Percentiles rank a stretch among this genome's conserved stretches.
Evolutionary conservation across 228 moss, liverwort and hornwort genomes (phyloP).

Genomic region (Sphagnum magellanicum): DNA sequence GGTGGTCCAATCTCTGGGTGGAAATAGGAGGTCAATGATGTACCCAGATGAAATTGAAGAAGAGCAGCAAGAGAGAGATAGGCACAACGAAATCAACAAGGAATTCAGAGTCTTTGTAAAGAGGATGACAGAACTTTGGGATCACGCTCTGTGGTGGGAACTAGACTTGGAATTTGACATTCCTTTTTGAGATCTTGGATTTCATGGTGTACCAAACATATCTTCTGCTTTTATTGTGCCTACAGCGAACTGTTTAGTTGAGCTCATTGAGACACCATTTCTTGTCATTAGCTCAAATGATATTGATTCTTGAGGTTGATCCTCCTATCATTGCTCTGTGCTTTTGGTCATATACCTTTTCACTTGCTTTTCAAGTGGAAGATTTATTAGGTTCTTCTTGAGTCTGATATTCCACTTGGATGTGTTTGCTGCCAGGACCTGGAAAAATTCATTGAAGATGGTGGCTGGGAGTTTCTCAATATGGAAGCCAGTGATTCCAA

Average conservation of each 20-base stretch:
- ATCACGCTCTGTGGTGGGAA: slow-evolving; percentile 88
- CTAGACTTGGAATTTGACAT: slow-evolving; percentile 94
- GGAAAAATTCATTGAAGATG: slow-evolving; percentile 92
- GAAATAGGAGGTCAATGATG: slow-evolving; percentile 87
- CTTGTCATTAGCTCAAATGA: slow-evolving; percentile 93
- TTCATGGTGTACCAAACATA: slow-evolving; percentile 97
- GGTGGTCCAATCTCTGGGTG: slow-evolving; percentile 91
- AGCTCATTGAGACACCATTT: slow-evolving; percentile 91
- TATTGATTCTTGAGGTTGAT: slow-evolving; percentile 85
- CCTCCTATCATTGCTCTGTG: background rate
- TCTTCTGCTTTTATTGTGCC: slow-evolving; percentile 98
- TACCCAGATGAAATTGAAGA: slow-evolving; percentile 99
- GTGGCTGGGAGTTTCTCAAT: slow-evolving; percentile 98
- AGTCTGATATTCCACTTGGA: too few species aligned
- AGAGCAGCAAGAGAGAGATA: slow-evolving; percentile 94
- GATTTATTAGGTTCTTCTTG: too few species aligned
- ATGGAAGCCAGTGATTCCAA: slow-evolving; percentile 99
- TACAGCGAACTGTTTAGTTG: slow-evolving; percentile 90
- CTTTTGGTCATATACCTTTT: background rate
- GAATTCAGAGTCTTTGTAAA: slow-evolving; percentile 94
- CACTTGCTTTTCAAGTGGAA: too few species aligned
- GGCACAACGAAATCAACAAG: slow-evolving; percentile 97
- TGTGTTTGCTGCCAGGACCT: slow-evolving; percentile 37
- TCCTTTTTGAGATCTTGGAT: slow-evolving; percentile 94
- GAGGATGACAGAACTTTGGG: slow-evolving; percentile 95